Base-by-base conservation (phyloP, 2,329 filamentous ascomycete genomes). In the Microsporum canis region DNA sequence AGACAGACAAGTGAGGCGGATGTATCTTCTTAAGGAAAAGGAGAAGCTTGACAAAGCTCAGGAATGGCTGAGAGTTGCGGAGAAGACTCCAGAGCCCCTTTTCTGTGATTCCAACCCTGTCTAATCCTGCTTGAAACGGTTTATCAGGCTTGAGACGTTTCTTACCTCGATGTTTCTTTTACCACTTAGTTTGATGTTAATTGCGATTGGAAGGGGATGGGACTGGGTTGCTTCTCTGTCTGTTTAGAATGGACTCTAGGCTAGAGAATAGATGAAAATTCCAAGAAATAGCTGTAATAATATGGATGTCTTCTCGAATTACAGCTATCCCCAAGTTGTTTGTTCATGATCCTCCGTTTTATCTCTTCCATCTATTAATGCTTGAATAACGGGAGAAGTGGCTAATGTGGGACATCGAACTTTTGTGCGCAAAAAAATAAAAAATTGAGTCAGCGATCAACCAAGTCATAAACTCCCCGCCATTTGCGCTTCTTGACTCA, bases 1-100 rank as follows among this genome's bases (percentile, higher is more conserved):
- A 0, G 71, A 71, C 7, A 68, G 72, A 4, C 71, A 74, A 45
- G 64, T 64, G 7, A 70, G 72, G 5, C 69, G 74, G 0, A 63
- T 64, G 8, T 61, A 65, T 3, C 62, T 76, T 1, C 51, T 63
- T 1, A 71, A 68, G 31, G 71, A 75, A 36, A 68, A 69, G 1
- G 67, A 69, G 3, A 75, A 74, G 47, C 63, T 76, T 0, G 62
- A 63, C 0, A 69, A 70, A 49, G 73, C 74, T 0, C 71, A 72
- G 47, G 62, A 69, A 33, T 75, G 60, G 62, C 39, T 63, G 6
- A 55, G 51, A 36, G 33, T 34, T 5, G 62, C 49, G 1, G 60
- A 61, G 27, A 45, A 49, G 41, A 31, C 57, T 14, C 14, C 55
- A 6, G 55, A 57, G 55, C 55, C 55, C 14, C 36, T 57, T 39